phyloP scores from a whole-genome alignment of 1,139 yeast species.

The Kurtzmaniella quercitrusa region DNA sequence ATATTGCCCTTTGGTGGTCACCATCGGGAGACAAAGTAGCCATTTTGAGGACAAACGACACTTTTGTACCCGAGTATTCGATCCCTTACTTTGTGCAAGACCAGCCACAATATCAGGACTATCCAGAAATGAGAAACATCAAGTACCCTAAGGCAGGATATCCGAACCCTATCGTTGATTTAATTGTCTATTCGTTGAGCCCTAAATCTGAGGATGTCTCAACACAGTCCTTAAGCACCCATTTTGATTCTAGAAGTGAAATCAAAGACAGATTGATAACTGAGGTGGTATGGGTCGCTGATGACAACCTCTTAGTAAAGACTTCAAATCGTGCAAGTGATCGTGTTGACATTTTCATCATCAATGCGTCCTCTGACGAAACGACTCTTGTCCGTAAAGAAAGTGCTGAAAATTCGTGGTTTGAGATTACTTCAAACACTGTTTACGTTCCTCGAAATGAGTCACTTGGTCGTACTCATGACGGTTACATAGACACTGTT shows the following conservation, averaged over 20 bases:
- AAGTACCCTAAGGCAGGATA: conserved; percentile 48
- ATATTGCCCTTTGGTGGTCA: conserved; percentile 57
- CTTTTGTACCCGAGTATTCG: conserved; percentile 48
- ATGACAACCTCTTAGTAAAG: conserved; percentile 30
- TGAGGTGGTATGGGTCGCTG: conserved; percentile 44
- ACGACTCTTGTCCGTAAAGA: conserved; percentile 35
- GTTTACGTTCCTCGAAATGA: conserved; percentile 63
- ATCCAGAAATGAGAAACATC: conserved; percentile 35
- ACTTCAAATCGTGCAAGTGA: conserved; percentile 46
- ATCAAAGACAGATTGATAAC: conserved; percentile 23
- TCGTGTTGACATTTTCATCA: conserved; percentile 35
- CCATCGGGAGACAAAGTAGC: conserved; percentile 47
- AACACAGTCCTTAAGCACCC: background rate
- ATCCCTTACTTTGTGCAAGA: conserved; percentile 53
- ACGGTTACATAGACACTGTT: conserved; percentile 56
- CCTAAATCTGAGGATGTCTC: conserved; percentile 1
- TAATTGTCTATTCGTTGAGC: conserved; percentile 30
- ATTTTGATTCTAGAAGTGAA: background rate
- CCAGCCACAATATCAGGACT: conserved; percentile 28
- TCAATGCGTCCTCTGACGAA: conserved; percentile 24
- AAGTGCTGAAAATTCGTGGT: conserved; percentile 49
- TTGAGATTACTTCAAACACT: conserved; percentile 78
- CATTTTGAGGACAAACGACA: conserved; percentile 48
- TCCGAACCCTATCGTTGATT: conserved; percentile 39
- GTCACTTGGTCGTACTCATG: conserved; percentile 33